Base-by-base conservation (phyloP, 163 green algal genomes). In the Chlorella variabilis region DNA sequence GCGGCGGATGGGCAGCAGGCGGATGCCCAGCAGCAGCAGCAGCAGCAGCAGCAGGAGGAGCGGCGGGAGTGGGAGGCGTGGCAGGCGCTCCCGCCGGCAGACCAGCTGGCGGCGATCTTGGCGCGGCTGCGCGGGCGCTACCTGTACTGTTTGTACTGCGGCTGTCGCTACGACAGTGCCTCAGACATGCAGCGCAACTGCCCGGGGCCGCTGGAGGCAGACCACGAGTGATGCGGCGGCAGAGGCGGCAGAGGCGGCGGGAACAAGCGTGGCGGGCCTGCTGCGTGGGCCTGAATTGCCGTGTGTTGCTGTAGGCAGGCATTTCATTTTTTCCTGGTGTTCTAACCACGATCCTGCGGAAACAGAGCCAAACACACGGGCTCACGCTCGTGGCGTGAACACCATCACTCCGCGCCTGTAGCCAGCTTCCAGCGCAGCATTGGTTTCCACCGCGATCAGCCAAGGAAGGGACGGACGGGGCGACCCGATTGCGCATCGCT, bases 91-190 rank as follows among this genome's bases (percentile, higher is more conserved):
- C 51, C 74, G 1, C 42, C 76, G n/a, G n/a, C 51, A 2, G n/a
- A 81, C 34, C 66, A 59, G 49, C 42, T 87, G 62, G 68, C 54
- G 18, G 76, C 67, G 4, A 23, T 81, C 38, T 41, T 87, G 33
- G 38, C 8, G 3, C 79, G 79, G 23, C 63, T 87, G 20, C 41
- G 82, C 13, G 38, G 39, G 0, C 62, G 29, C 9, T 58, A 87
- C 48, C 69, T 27, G 21, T 87, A 87, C 70, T 87, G 82, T 51
- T 33, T 87, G 13, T 87, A 71, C 77, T 87, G 82, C 48, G 76
- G 82, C 41, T 80, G 67, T 42, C 75, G 58, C 21, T 84, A 75
- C 23, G 68, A 80, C 23, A 51, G 41, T 6, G 31, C 17, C 8
- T 29, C 23, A 8, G 78, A 79, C 41, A 58, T 84, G 68, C 41